Percentiles rank a stretch among this genome's conserved stretches.
Evolutionary conservation across 1,284 basidiomycete species (phyloP).

Genomic region (Cutaneotrichosporon sp.): DNA sequence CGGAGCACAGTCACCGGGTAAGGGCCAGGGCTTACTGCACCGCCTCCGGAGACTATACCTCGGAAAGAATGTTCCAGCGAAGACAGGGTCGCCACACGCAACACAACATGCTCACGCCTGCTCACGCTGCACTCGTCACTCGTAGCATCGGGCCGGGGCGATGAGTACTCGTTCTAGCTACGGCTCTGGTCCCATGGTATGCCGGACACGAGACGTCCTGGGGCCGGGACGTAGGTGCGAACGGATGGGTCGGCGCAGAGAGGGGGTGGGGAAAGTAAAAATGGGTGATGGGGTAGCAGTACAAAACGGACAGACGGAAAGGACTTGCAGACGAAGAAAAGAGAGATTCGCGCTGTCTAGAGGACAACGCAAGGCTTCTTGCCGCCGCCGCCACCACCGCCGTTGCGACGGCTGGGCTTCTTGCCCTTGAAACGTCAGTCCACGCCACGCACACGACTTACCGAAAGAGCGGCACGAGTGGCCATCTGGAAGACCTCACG

Average conservation of each 20-base stretch:
- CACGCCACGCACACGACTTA: conserved; percentile 20
- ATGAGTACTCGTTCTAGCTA: no score
- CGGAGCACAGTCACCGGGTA: no score
- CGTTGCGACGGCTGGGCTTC: conserved; percentile 7
- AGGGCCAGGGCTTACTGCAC: no score
- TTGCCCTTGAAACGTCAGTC: conserved; percentile 15
- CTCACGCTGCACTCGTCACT: conserved; percentile 12
- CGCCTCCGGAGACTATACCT: no score
- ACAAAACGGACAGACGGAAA: conserved; percentile 20
- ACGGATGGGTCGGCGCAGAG: neutral
- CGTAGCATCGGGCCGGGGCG: conserved; percentile 10
- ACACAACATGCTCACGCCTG: neutral
- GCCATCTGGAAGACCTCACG: conserved; percentile 89
- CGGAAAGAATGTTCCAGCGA: neutral
- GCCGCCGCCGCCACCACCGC: conserved; percentile 6
- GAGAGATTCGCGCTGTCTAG: conserved; percentile 41
- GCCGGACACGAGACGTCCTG: neutral
- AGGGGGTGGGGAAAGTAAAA: conserved; percentile 1
- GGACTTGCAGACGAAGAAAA: neutral
- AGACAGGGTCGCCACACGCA: neutral
- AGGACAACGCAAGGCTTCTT: conserved; percentile 53
- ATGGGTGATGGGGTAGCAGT: conserved; percentile 13
- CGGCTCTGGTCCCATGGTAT: neutral
- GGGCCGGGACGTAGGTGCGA: no score
- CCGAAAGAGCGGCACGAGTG: conserved; percentile 69